Base-by-base conservation (phyloP, 768 basidiomycete genomes). In the Nidularia sp. region DNA sequence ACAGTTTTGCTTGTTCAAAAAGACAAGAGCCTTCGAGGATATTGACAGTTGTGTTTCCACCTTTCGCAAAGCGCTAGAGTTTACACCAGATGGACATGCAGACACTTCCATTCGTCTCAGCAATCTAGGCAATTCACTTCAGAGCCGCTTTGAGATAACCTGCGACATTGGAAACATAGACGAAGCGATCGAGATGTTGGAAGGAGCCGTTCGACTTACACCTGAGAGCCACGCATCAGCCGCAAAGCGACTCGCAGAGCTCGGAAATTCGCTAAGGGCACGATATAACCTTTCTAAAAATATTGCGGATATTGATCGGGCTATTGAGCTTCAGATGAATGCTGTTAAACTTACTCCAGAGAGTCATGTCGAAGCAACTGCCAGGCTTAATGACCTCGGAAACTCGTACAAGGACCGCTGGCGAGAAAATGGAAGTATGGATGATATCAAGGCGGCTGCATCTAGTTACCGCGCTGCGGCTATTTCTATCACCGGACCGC, bases 381-480 rank as follows among this genome's bases (percentile, higher is more conserved):
- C 9, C 36, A 9, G 36, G 2, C 15, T 39, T 9, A 39, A 39
- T 39, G 15, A 39, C 36, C 15, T 39, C 9, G 36, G 36, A 2
- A 39, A 39, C 15, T 9, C 36, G 15, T 39, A 9, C 15, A 39
- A 9, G 15, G 15, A 39, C 9, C 9, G 9, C 9, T 39, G 36
- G 36, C 9, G 15, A 39, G 36, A 39, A 9, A 39, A 15, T 39
- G 2, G 36, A 15, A 39, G 15, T 39, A 15, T 9, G 9, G 36
- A 39, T 39, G 36, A 39, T 15, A 9, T 39, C 9, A 39, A 39
- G 36, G 9, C 36, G 9, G 36, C 36, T 9, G 9, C 36, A 9
- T 9, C 9, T 9, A 9, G n/a, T 6, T 55, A 52, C 33, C 13
- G 22, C 13, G 13, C 31, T 34, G 56, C 56, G 47, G 47, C 53